Conservation (phyloP, 2,329 filamentous ascomycete genomes). For the Pseudogymnoascus sp. region DNA sequence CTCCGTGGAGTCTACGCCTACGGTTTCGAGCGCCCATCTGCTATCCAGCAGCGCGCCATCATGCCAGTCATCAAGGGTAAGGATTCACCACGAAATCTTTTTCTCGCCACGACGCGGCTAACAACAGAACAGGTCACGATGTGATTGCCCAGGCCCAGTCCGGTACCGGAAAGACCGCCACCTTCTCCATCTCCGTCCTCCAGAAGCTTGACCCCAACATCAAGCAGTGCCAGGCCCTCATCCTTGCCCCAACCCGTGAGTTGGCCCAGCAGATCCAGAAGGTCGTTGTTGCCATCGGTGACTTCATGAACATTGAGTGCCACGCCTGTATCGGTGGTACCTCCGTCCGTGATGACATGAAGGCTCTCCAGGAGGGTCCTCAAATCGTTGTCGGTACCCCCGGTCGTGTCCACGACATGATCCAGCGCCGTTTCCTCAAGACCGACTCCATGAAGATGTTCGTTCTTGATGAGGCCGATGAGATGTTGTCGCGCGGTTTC, state of each 20-base stretch:
- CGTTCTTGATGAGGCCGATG: constrained; percentile 97
- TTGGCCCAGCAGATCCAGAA: constrained; percentile 99
- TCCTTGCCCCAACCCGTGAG: constrained; percentile 96
- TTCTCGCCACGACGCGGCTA: constrained; percentile 14
- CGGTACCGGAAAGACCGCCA: constrained; percentile 98
- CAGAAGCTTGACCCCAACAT: constrained; percentile 95
- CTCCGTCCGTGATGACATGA: constrained; percentile 97
- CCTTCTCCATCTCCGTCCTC: constrained; percentile 97
- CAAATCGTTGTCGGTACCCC: constrained; percentile 97
- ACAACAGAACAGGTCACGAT: constrained; percentile 64
- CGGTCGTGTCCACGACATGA: constrained; percentile 99
- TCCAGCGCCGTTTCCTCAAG: constrained; percentile 93
- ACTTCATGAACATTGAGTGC: constrained; percentile 99
- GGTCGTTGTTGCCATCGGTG: constrained; percentile 95
- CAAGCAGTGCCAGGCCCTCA: constrained; percentile 96
- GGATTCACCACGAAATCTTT: constrained; percentile 26
- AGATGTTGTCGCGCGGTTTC: constrained; percentile 99
- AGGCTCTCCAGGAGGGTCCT: constrained; percentile 88
- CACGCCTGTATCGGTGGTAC: constrained; percentile 99
- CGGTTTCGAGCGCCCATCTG: constrained; percentile 99
- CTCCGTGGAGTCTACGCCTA: constrained; percentile 99
- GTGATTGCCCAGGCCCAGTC: constrained; percentile 99
- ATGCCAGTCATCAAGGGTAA: constrained; percentile 99
- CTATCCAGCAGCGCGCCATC: constrained; percentile 99
- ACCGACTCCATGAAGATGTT: constrained; percentile 99